These are phyloP conservation scores for Theobroma grandiflorum DNA, from an alignment of 441 rosid species.

Conservation along the genomic window DNA sequence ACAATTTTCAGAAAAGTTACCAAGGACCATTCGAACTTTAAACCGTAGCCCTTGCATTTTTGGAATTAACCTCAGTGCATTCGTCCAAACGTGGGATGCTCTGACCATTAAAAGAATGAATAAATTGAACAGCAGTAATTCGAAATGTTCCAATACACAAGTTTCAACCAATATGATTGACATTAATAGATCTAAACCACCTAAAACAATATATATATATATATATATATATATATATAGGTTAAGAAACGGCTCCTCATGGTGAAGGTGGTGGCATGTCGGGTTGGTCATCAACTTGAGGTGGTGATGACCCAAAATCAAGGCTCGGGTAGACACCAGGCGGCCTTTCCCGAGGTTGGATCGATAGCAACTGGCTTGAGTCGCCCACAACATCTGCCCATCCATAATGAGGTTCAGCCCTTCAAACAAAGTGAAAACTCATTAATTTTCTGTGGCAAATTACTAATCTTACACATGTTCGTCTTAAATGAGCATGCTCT, in stretches of 20 bases:
- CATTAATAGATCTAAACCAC: slow-evolving; percentile 18
- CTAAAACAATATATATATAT: slow-evolving; percentile 29
- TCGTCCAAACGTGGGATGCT: background rate
- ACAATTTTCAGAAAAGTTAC: too few species aligned
- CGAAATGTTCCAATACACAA: slow-evolving; percentile 27
- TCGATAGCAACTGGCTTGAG: slow-evolving; percentile 83
- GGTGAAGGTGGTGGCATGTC: slow-evolving; percentile 36
- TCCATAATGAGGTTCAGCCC: slow-evolving; percentile 96
- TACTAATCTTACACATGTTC: background rate
- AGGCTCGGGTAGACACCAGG: slow-evolving; percentile 79
- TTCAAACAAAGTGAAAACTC: slow-evolving; percentile 37
- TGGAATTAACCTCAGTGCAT: background rate
- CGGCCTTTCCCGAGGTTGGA: slow-evolving; percentile 76
- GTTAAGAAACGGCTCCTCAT: slow-evolving; percentile 25
- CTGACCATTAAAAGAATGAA: slow-evolving; percentile 56
- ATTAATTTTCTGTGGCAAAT: slow-evolving; percentile 7
- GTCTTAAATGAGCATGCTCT: slow-evolving; percentile 34
- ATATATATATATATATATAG: slow-evolving; percentile 12
- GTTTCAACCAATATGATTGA: slow-evolving; percentile 31
- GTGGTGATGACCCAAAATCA: slow-evolving; percentile 67
- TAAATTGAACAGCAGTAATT: slow-evolving; percentile 39
- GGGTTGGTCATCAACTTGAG: slow-evolving; percentile 54
- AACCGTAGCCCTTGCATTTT: background rate
- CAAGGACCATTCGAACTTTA: too few species aligned
- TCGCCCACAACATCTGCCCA: slow-evolving; percentile 97